Percentiles rank a stretch among this genome's conserved stretches.
phyloP scores from a whole-genome alignment of 108 stramenopile genomes.

The Cyclotella atomus region DNA sequence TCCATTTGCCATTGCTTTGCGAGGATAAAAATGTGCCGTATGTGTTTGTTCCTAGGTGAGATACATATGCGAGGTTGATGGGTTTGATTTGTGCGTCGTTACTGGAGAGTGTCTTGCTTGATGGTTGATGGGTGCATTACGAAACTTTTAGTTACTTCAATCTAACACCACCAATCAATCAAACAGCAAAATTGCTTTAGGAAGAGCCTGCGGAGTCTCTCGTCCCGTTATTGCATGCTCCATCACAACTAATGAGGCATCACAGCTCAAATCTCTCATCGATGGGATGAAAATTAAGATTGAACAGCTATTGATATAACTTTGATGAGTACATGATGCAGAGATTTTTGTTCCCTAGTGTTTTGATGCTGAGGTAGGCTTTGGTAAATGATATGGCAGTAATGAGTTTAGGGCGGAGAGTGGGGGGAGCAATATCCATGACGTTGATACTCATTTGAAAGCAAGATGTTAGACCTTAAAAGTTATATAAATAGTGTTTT shows the following conservation, averaged over 20 bases:
- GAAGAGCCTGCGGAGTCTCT: slow-evolving; percentile 98
- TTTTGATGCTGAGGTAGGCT: not conserved
- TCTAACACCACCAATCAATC: not conserved
- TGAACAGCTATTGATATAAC: slow-evolving; percentile 98
- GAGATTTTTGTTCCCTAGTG: slow-evolving; percentile 14
- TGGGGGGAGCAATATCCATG: slow-evolving; percentile 31
- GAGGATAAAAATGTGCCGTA: slow-evolving; percentile 99
- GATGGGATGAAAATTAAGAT: slow-evolving; percentile 98
- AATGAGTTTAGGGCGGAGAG: not conserved
- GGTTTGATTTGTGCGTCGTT: too few relatives aligned
- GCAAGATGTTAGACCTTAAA: not conserved
- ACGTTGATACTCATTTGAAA: slow-evolving; percentile 50
- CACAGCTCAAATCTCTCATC: slow-evolving; percentile 97
- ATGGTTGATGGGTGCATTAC: too few relatives aligned
- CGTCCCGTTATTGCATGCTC: slow-evolving; percentile 97
- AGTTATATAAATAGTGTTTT: slow-evolving; percentile 6
- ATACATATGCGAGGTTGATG: too few relatives aligned
- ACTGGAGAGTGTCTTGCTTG: too few relatives aligned
- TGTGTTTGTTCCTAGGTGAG: slow-evolving; percentile 97
- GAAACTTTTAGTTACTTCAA: too few relatives aligned
- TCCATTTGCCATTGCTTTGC: slow-evolving; percentile 98
- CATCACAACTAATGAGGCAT: slow-evolving; percentile 98
- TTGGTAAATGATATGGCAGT: not conserved
- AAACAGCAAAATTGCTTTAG: slow-evolving; percentile 98
- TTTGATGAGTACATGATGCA: slow-evolving; percentile 48